Conservation (phyloP, 108 stramenopile species). For the Pseudonitzschia pungens region DNA sequence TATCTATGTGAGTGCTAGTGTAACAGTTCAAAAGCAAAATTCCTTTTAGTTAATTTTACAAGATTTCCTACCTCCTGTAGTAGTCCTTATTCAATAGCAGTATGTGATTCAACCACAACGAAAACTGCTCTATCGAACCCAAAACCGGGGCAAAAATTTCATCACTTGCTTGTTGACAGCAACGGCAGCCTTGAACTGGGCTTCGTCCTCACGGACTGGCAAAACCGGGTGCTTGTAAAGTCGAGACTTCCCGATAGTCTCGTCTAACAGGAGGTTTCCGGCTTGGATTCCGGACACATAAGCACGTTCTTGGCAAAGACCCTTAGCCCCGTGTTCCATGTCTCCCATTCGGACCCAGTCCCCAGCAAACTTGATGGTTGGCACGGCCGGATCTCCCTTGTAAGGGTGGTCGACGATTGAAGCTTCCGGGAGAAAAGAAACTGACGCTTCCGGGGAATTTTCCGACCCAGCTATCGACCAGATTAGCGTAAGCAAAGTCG, state of each 20-base stretch:
- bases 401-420: constrained; percentile 71
- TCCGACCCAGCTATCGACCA: constrained; percentile 89
- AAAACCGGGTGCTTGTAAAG: constrained; percentile 56
- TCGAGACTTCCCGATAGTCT: constrained; percentile 23
- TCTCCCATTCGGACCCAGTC: constrained; percentile 94
- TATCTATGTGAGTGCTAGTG: too few relatives aligned
- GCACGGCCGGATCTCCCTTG: constrained; percentile 62
- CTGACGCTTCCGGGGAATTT: constrained; percentile 82
- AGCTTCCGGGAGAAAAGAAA: constrained; percentile 90
- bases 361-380: constrained; percentile 84
- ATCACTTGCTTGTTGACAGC: constrained; percentile 77
- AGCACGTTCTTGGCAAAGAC: constrained; percentile 92
- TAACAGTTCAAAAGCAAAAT: background rate
- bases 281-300: constrained; percentile 89
- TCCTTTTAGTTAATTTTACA: background rate
- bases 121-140: constrained; percentile 51
- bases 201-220: constrained; percentile 90
- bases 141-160: constrained; percentile 72
- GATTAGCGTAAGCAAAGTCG: constrained; percentile 70
- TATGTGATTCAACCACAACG: background rate
- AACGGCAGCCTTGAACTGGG: constrained; percentile 65
- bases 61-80: background rate
- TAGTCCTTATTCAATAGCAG: too few relatives aligned
- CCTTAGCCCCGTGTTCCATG: constrained; percentile 91
- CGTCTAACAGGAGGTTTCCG: constrained; percentile 67